These are phyloP conservation scores for Castanopsis chinensis DNA, from an alignment of 306 rosid genomes.

Conservation along the genomic window DNA sequence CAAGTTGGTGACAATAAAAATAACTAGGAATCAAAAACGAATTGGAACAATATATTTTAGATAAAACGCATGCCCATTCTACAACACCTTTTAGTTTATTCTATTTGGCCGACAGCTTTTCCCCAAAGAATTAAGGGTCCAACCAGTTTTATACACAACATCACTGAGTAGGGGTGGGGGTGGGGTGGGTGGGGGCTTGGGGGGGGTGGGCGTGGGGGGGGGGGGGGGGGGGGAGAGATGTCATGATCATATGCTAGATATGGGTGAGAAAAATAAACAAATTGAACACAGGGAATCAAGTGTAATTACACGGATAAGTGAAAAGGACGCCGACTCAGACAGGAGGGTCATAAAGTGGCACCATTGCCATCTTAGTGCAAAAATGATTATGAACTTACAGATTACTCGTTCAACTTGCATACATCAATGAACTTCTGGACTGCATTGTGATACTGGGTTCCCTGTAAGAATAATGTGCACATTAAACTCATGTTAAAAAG, in stretches of 20 bases:
- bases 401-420: constrained; percentile 59
- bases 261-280: constrained; percentile 12
- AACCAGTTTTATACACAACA: constrained; percentile 21
- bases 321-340: constrained; percentile 27
- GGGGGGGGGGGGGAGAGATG: not conserved
- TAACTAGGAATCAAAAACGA: not conserved
- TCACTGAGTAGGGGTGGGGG: constrained; percentile 33
- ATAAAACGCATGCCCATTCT: constrained; percentile 24
- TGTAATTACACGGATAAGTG: constrained; percentile 8
- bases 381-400: constrained; percentile 29
- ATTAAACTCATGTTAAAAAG: constrained; percentile 22
- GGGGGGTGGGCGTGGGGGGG: too few species aligned
- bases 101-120: constrained; percentile 43
- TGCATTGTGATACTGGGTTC: constrained; percentile 74
- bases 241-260: constrained; percentile 24
- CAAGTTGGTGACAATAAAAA: not conserved
- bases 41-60: constrained; percentile 2
- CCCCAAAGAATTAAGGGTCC: constrained; percentile 39
- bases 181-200: not conserved
- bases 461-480: constrained; percentile 32
- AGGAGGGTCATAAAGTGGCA: constrained; percentile 26
- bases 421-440: constrained; percentile 69
- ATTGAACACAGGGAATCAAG: constrained; percentile 16
- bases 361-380: constrained; percentile 24
- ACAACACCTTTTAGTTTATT: constrained; percentile 16